Base-by-base conservation (phyloP, 768 basidiomycete species). In the Boletus reticuloceps region DNA sequence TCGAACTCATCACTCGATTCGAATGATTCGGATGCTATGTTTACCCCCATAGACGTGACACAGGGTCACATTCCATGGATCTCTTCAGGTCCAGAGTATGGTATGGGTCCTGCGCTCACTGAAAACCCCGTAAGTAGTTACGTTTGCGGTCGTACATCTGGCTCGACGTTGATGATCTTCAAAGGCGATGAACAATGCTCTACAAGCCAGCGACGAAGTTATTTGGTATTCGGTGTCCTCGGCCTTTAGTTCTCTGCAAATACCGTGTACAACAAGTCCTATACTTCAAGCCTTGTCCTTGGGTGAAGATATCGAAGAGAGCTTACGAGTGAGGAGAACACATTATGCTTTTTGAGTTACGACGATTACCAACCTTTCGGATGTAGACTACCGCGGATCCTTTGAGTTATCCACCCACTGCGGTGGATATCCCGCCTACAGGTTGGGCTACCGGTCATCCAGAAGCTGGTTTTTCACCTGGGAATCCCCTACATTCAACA, bases 41-140 rank as follows among this genome's bases (percentile, higher is more conserved):
- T 29, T 9, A 17, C 42, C 3, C 16, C 16, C 36, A 13, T 13
- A 16, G 4, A 19, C 19, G 16, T 4, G 20, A 17, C 32, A 22
- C 25, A 16, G 20, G 39, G 3, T 25, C 16, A 4, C 2, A 10
- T 20, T 16, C 7, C 20, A 25, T 38, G 17, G 48, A 19, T 17
- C 5, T 3, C 20, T 17, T 9, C 45, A 7, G 13, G 27, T 20
- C 25, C 17, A 3, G 40, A 31, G 17, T 4, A 39, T 31, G 46
- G 6, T 9, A 22, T 6, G 4, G 40, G n/a, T 25, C 1, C 12
- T 0, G 7, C 20, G 10, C 3, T 40, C 8, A 6, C 20, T 0
- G 38, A 32, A 50, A 40, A 36, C 20, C 31, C 16, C 3, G 62
- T 58, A 49, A 17, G 60, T 32, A 25, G n/a, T 36, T 38, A 22